Conservation (phyloP, 768 basidiomycete species). For the Galerina marginata region DNA sequence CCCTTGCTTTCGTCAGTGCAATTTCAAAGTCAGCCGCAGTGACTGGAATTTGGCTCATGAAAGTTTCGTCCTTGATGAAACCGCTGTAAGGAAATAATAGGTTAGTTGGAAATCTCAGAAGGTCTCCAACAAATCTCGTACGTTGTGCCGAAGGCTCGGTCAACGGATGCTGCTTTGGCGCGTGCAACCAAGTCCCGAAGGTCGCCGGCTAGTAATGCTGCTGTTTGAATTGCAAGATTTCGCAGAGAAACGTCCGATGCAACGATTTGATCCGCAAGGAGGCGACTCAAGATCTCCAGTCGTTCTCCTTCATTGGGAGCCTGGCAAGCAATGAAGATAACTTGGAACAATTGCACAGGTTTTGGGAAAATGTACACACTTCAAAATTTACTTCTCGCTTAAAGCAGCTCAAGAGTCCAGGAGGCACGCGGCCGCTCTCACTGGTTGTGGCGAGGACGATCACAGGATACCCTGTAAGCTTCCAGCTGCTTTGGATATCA, state of each 20-base stretch:
- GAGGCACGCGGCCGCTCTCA: slow-evolving; percentile 67
- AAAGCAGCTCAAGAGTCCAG: slow-evolving; percentile 70
- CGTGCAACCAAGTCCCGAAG: slow-evolving; percentile 70
- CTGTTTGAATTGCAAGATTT: slow-evolving; percentile 82
- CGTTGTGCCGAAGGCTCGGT: slow-evolving; percentile 45
- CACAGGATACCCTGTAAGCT: slow-evolving; percentile 68
- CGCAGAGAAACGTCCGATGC: slow-evolving; percentile 82
- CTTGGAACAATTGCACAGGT: background rate
- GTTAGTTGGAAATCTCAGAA: background rate
- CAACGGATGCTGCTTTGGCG: slow-evolving; percentile 59
- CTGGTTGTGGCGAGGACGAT: slow-evolving; percentile 77
- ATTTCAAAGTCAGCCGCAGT: slow-evolving; percentile 69
- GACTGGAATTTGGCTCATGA: slow-evolving; percentile 45
- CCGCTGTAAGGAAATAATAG: background rate
- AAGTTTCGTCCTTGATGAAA: slow-evolving; percentile 26
- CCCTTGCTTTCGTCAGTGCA: slow-evolving; percentile 74
- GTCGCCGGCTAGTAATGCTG: slow-evolving; percentile 87
- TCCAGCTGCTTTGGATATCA: slow-evolving; percentile 61
- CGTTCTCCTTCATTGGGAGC: slow-evolving; percentile 83
- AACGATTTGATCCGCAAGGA: slow-evolving; percentile 47
- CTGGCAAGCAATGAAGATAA: slow-evolving; percentile 41
- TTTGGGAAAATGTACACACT: slow-evolving; percentile 42
- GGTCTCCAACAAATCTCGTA: slow-evolving; percentile 29
- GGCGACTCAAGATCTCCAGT: slow-evolving; percentile 56
- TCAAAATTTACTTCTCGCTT: slow-evolving; percentile 85